Percentiles rank a stretch among this genome's conserved stretches.
These are phyloP conservation scores for Cenococcum geophilum DNA, from an alignment of 495 filamentous ascomycete genomes.

Conservation along the genomic window DNA sequence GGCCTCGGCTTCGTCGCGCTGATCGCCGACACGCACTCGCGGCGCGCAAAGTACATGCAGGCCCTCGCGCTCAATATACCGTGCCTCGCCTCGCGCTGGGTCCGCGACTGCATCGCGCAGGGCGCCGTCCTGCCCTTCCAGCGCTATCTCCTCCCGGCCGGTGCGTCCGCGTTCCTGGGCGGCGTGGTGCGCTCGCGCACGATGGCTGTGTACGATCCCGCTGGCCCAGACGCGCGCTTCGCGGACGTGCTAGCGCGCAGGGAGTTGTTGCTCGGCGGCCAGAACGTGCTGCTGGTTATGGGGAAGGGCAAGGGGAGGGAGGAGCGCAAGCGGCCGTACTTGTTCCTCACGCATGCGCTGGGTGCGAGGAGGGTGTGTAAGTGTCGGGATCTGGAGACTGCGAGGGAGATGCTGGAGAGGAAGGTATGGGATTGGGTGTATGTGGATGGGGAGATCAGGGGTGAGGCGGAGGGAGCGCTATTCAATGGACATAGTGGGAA, in stretches of 20 bases:
- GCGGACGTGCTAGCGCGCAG: slow-evolving; percentile 51
- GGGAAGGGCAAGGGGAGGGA: slow-evolving; percentile 57
- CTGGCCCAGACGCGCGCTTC: slow-evolving; percentile 45
- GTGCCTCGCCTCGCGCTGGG: slow-evolving; percentile 74
- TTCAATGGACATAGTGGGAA: slow-evolving; percentile 31
- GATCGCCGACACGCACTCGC: slow-evolving; percentile 79
- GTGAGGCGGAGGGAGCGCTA: slow-evolving; percentile 42
- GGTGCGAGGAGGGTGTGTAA: slow-evolving; percentile 62
- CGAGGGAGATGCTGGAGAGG: slow-evolving; percentile 47
- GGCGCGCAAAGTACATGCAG: slow-evolving; percentile 92
- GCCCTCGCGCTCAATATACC: slow-evolving; percentile 86
- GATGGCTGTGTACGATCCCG: slow-evolving; percentile 54
- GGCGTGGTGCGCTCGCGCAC: slow-evolving; percentile 72
- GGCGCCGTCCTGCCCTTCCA: slow-evolving; percentile 62
- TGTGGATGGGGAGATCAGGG: slow-evolving; percentile 53
- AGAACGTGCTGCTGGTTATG: slow-evolving; percentile 69
- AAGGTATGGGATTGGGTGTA: slow-evolving; percentile 73
- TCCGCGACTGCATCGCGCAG: slow-evolving; percentile 62
- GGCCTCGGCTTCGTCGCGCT: slow-evolving; percentile 71
- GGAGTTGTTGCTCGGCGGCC: slow-evolving; percentile 56
- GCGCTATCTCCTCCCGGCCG: slow-evolving; percentile 79
- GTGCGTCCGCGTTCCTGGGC: slow-evolving; percentile 67
- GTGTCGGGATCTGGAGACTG: slow-evolving; percentile 59
- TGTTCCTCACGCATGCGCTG: slow-evolving; percentile 72
- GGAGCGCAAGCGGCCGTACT: slow-evolving; percentile 53